A percentile compares a stretch with the other conserved stretches of the same genome.
Conservation (phyloP, 495 filamentous ascomycete species). For the Podospora conica region DNA sequence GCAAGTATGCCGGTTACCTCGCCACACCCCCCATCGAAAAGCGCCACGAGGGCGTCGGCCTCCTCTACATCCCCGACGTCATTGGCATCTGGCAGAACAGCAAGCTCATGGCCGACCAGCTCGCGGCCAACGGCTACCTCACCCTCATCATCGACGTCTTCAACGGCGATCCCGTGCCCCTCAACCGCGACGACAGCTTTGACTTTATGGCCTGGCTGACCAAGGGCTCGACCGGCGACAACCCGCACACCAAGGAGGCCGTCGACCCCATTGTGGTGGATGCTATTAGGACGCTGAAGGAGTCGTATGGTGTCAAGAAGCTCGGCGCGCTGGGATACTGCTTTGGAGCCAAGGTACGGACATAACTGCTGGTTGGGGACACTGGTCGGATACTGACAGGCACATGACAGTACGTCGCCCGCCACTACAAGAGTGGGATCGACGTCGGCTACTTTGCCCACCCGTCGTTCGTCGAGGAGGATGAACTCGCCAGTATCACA, state of each 20-base stretch:
- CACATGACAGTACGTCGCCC: slow-evolving; percentile 35
- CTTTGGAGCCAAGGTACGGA: slow-evolving; percentile 59
- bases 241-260: slow-evolving; percentile 50
- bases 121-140: slow-evolving; percentile 74
- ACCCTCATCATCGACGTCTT: slow-evolving; percentile 72
- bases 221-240: slow-evolving; percentile 43
- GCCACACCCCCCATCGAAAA: slow-evolving; percentile 39
- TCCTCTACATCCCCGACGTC: slow-evolving; percentile 58
- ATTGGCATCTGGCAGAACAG: slow-evolving; percentile 70
- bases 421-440: slow-evolving; percentile 45
- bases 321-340: slow-evolving; percentile 74
- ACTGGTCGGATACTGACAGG: background rate
- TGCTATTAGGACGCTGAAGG: slow-evolving; percentile 42
- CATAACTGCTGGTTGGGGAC: too few species aligned
- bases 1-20: slow-evolving; percentile 44
- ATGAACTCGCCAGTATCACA: slow-evolving; percentile 64
- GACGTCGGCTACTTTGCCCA: slow-evolving; percentile 66
- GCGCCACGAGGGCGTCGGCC: slow-evolving; percentile 44
- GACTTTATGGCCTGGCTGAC: slow-evolving; percentile 56
- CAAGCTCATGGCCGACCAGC: slow-evolving; percentile 77
- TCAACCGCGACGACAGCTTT: slow-evolving; percentile 53
- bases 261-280: slow-evolving; percentile 51
- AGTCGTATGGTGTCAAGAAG: slow-evolving; percentile 51
- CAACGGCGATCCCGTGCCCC: slow-evolving; percentile 57
- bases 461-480: slow-evolving; percentile 67